Evolutionary conservation across 805 yeast genomes (phyloP).

Genomic region (Pichia sporocuriosa): DNA sequence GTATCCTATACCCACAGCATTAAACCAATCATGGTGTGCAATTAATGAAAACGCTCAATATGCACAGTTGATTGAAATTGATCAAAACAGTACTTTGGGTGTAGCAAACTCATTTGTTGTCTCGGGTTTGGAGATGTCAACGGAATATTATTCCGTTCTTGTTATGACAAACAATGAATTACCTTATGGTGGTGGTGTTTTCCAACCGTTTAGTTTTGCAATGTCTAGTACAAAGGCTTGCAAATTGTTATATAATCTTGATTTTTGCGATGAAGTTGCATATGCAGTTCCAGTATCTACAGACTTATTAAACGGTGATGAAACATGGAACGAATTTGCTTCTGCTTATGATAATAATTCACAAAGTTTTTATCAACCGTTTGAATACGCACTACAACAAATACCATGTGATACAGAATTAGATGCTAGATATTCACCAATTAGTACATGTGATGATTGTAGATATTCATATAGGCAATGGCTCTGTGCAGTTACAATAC

Average conservation of each 20-base stretch:
- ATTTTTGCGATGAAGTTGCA: conserved; percentile 75
- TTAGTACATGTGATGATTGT: conserved; percentile 70
- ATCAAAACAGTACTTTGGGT: conserved; percentile 11
- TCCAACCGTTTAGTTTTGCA: conserved; percentile 47
- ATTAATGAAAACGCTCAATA: conserved; percentile 35
- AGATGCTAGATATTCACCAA: conserved; percentile 66
- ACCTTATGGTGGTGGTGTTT: conserved; percentile 57
- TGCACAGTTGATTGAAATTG: conserved; percentile 18
- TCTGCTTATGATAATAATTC: conserved; percentile 62
- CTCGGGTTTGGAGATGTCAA: conserved; percentile 51
- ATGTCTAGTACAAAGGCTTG: conserved; percentile 55
- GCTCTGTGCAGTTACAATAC: conserved; percentile 86
- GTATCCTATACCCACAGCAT: conserved; percentile 30
- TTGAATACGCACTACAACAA: conserved; percentile 69
- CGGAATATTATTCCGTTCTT: conserved; percentile 59
- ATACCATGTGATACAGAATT: conserved; percentile 64
- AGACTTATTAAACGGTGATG: conserved; percentile 21
- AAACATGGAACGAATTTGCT: conserved; percentile 32
- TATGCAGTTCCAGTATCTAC: conserved; percentile 68
- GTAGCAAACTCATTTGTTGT: conserved; percentile 48
- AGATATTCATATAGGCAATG: conserved; percentile 66
- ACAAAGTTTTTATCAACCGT: conserved; percentile 47
- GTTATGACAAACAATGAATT: conserved; percentile 38
- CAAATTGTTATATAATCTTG: conserved; percentile 63
- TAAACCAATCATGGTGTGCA: conserved; percentile 68